Evolutionary conservation across 2,329 filamentous ascomycete genomes (phyloP).

Genomic region (Paracorniculantispora psalliotae): DNA sequence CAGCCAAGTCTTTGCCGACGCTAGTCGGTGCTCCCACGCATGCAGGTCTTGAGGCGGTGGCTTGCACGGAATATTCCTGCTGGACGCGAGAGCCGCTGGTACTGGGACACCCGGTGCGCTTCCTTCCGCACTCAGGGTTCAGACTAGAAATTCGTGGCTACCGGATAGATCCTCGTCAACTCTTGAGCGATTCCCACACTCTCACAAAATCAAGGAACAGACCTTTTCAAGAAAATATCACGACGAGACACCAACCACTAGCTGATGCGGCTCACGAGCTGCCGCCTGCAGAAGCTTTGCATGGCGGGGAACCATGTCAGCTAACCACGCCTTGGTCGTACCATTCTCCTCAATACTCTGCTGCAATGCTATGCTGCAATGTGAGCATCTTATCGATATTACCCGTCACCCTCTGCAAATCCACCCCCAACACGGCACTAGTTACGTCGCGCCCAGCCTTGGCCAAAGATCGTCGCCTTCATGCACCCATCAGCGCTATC

Average conservation of each 20-base stretch:
- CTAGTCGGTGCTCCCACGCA: background rate
- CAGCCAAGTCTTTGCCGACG: background rate
- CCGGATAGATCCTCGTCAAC: too few relatives aligned
- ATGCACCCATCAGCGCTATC: background rate
- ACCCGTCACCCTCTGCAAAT: background rate
- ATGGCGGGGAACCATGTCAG: slow-evolving; percentile 6
- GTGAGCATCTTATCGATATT: background rate
- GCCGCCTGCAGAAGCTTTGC: background rate
- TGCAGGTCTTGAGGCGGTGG: background rate
- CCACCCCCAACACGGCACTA: background rate
- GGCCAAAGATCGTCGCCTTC: slow-evolving; percentile 1
- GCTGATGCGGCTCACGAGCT: background rate
- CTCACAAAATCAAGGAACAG: too few relatives aligned
- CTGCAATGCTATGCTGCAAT: too few relatives aligned
- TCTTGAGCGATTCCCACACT: too few relatives aligned
- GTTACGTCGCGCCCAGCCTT: background rate
- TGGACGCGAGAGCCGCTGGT: slow-evolving; percentile 5
- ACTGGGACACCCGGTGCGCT: too few relatives aligned
- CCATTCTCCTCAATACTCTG: background rate
- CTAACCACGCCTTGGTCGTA: background rate
- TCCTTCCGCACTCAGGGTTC: background rate
- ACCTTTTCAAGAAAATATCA: too few relatives aligned
- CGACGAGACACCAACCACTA: too few relatives aligned
- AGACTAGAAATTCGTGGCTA: background rate
- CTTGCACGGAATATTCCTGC: background rate